A percentile compares a stretch with the other conserved stretches of the same genome.
These are phyloP conservation scores for Ambrosia trifida DNA, from an alignment of 129 eudicot genomes.

Conservation along the genomic window DNA sequence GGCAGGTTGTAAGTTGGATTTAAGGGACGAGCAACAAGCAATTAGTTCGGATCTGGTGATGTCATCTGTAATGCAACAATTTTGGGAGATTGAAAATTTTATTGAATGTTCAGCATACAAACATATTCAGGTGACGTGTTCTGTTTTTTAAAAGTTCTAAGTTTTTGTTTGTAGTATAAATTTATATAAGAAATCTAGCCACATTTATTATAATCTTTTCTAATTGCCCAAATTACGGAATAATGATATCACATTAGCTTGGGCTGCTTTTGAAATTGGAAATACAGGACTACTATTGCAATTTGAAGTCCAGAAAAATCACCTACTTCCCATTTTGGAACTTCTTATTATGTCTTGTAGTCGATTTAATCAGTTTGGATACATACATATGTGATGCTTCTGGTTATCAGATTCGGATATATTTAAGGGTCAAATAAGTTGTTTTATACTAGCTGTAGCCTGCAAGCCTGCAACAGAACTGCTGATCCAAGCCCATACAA, in stretches of 20 bases:
- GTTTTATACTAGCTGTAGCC: too few relatives aligned
- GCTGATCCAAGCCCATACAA: not conserved
- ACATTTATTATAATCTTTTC: not conserved
- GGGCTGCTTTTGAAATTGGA: not conserved
- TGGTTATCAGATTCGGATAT: not conserved
- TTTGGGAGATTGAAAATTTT: conserved; percentile 77
- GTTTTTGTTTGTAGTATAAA: not conserved
- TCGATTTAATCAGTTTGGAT: too few relatives aligned
- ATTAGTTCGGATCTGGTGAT: conserved; percentile 59
- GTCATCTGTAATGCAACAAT: conserved; percentile 85
- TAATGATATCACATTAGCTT: not conserved
- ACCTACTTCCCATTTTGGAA: too few relatives aligned
- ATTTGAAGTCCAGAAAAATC: too few relatives aligned
- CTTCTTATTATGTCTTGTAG: too few relatives aligned
- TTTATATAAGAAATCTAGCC: conserved; percentile 5
- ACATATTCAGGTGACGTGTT: conserved; percentile 56
- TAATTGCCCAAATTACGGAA: not conserved
- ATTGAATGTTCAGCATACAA: conserved; percentile 71
- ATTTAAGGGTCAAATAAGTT: too few relatives aligned
- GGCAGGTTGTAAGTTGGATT: conserved; percentile 92
- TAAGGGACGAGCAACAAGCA: conserved; percentile 75
- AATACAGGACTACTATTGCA: not conserved
- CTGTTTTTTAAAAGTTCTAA: not conserved
- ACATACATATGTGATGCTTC: too few relatives aligned
- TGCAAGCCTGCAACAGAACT: not conserved